phyloP scores from a whole-genome alignment of 108 stramenopile genomes.

The Cyclotella atomus region DNA sequence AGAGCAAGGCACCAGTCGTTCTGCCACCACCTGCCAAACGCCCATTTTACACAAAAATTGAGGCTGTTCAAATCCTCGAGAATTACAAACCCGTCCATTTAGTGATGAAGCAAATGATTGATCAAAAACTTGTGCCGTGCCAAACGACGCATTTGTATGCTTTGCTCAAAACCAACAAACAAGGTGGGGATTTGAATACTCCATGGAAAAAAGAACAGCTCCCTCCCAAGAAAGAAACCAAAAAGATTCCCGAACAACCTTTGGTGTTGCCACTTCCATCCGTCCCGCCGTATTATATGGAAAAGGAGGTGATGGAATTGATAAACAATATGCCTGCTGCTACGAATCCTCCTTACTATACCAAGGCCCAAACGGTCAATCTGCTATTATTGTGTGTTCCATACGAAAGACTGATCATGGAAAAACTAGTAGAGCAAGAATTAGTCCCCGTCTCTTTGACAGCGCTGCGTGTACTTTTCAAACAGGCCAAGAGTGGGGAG shows the following conservation, averaged over 20 bases:
- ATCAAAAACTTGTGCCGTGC: background rate
- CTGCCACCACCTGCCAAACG: background rate
- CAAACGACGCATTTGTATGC: background rate
- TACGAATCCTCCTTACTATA: background rate
- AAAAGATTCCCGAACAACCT: background rate
- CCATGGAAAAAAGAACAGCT: background rate
- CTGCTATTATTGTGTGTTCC: background rate
- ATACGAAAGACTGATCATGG: background rate
- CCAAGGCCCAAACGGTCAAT: conserved; percentile 2
- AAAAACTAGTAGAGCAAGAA: background rate
- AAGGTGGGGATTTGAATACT: background rate
- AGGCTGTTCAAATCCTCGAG: background rate
- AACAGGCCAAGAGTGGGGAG: background rate
- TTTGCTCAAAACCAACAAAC: background rate
- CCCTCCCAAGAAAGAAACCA: too few relatives aligned
- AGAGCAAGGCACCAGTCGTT: background rate
- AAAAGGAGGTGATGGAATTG: background rate
- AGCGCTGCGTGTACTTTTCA: background rate
- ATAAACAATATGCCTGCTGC: background rate
- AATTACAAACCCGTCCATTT: background rate
- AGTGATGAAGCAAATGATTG: background rate
- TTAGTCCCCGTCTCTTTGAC: background rate
- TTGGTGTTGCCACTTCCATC: background rate
- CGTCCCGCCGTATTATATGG: background rate
- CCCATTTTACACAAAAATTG: conserved; percentile 1